Evolutionary conservation across 2,329 filamentous ascomycete genomes (phyloP), one percentile per base, ranked within the genome.

Genomic region (Stachybotrys chartarum): DNA sequence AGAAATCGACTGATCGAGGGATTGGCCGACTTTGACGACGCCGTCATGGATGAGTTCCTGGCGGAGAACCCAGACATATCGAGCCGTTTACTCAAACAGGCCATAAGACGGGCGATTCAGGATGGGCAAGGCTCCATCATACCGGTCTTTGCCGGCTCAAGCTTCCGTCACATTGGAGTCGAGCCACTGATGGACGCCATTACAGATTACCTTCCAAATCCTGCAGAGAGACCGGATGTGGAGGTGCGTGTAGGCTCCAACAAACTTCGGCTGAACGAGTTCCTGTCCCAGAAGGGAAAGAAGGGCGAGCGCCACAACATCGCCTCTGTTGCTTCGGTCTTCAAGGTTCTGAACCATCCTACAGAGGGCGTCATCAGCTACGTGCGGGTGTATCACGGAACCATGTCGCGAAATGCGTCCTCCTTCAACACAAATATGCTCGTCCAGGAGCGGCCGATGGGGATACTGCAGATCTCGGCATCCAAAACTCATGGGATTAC

Each of bases 261-360:
- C 0, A 70, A 67, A 42, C 58, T 71, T 3, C 63, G 62, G 6
- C 60, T 75, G 3, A 55, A 59, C 1, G 62, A 77, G 2, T 65
- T 78, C 6, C 67, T 83, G 16, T 61, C 68, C 18, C 57, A 64
- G 1, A 69, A 72, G 30, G 70, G 70, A 30, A 76, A 75, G 58
- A 68, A 68, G 24, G 59, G 67, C 10, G 60, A 60, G 7, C 66
- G 69, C 8, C 67, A 71, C 12, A 67, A 68, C 1, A 64, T 76
- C 30, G 72, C 75, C 8, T 74, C 79, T 6, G 72, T 84, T 3
- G 80, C 84, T 30, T 89, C 87, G 16, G 82, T 97, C 1, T 99
- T 97, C 81, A 99, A 99, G 71, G 94, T 97, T 6, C 91, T 94
- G 60, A 88, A 93, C 61, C 93, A 97, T 65, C 77, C 88, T 8